These are phyloP conservation scores for Oryza brachyantha DNA, from an alignment of 176 grass and related monocot species.

Conservation along the genomic window DNA sequence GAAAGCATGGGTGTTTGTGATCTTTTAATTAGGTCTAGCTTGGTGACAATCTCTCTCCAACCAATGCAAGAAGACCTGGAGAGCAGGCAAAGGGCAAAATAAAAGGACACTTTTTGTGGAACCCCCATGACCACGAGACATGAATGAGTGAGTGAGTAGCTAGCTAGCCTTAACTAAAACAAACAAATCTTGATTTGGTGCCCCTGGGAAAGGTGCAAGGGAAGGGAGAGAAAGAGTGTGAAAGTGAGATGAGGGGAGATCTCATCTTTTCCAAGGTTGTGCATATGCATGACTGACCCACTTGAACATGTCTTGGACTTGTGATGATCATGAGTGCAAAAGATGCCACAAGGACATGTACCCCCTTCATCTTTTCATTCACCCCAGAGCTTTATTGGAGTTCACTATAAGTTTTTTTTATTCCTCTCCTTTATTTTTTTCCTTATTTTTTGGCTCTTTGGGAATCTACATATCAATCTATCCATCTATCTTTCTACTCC, in stretches of 20 bases:
- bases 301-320: conserved; percentile 21
- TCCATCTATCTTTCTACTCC: neutral
- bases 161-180: neutral
- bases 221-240: neutral
- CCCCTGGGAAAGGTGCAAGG: conserved; percentile 16
- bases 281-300: conserved; percentile 34
- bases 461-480: conserved; percentile 18
- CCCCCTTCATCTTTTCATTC: conserved; percentile 13
- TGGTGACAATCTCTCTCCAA: neutral
- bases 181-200: conserved; percentile 32
- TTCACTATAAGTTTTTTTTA: neutral
- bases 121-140: neutral
- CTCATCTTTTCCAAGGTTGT: conserved; percentile 36
- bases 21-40: conserved; percentile 18
- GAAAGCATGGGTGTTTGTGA: neutral
- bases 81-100: conserved; percentile 11
- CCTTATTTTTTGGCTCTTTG: neutral
- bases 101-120: conserved; percentile 28
- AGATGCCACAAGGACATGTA: conserved; percentile 14
- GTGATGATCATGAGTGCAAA: conserved; percentile 19
- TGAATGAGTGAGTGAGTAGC: neutral
- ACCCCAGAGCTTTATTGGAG: conserved; percentile 16
- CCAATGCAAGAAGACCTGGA: conserved; percentile 29
- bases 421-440: neutral
- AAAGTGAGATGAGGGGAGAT: conserved; percentile 11